These are phyloP conservation scores for Phaeosphaeriaceae sp. DNA, from an alignment of 2,329 filamentous ascomycete species.

Conservation along the genomic window DNA sequence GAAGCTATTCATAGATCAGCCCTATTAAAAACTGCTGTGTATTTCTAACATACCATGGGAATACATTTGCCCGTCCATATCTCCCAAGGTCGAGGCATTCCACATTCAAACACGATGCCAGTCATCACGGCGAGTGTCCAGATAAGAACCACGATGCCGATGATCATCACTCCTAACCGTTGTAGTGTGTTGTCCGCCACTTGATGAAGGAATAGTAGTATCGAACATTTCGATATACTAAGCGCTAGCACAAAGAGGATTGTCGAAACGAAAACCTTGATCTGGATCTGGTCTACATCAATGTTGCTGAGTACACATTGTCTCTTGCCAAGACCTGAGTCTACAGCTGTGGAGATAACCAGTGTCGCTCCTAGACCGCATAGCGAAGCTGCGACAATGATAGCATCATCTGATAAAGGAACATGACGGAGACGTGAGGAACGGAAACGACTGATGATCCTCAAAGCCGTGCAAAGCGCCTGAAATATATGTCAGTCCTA, in stretches of 20 bases:
- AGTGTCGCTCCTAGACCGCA: slow-evolving; percentile 32
- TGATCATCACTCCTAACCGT: slow-evolving; percentile 12
- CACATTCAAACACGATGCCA: slow-evolving; percentile 31
- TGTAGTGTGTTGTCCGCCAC: slow-evolving; percentile 21
- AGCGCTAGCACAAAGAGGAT: slow-evolving; percentile 29
- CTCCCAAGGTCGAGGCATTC: slow-evolving; percentile 32
- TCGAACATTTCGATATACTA: slow-evolving; percentile 33
- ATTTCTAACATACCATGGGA: slow-evolving; percentile 19
- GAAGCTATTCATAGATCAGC: slow-evolving; percentile 5
- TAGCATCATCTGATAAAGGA: slow-evolving; percentile 24
- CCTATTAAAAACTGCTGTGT: background rate
- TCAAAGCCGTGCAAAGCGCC: slow-evolving; percentile 24
- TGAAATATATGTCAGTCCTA: slow-evolving; percentile 9
- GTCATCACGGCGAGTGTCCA: slow-evolving; percentile 28
- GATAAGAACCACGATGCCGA: slow-evolving; percentile 19
- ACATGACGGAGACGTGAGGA: slow-evolving; percentile 15
- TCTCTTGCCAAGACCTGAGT: slow-evolving; percentile 26
- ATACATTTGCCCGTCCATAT: slow-evolving; percentile 31
- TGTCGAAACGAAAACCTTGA: slow-evolving; percentile 29
- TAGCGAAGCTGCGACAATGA: slow-evolving; percentile 25
- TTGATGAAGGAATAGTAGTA: slow-evolving; percentile 26
- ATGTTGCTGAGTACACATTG: slow-evolving; percentile 14
- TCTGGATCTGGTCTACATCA: slow-evolving; percentile 18
- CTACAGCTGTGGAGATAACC: slow-evolving; percentile 26
- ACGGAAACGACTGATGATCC: slow-evolving; percentile 24